Base-by-base conservation (phyloP, 305 asterid genomes). In the Fraxinus baroniana region DNA sequence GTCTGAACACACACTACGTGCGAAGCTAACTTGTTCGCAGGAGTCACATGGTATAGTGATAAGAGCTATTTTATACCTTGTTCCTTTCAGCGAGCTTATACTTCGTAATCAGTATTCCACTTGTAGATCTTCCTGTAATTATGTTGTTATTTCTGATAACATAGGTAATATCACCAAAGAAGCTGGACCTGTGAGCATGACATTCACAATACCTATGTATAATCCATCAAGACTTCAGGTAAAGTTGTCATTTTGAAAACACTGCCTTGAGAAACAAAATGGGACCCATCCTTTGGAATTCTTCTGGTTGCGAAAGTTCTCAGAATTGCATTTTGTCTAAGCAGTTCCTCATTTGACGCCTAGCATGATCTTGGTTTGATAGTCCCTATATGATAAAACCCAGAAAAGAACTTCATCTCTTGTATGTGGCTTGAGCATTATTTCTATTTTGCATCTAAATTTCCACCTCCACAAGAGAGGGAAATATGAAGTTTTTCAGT, bases 111-210 rank as follows among this genome's bases (percentile, higher is more conserved):
- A 64, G 72, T 24, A 64, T 9, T 24, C 33, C 17, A 64, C 17
- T 64, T 64, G 33, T 64, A 64, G 72, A 62, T 62, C 72, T 64
- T 64, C 79, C 81, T 71, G 37, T 80, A 37, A 64, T 64, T 64
- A 83, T 60, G 30, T 39, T 26, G 32, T 66, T 83, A 46, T 46
- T 74, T 32, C 44, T 81, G 81, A 62, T 86, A 76, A 84, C 80
- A 30, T 88, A 96, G 99, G 98, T 84, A 96, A 94, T 85, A 89
- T 96, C 84, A 94, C 98, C 6, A 96, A 94, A 89, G 99, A 96
- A 89, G 99, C 98, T 62, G 99, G 99, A 66, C 99, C 99, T 60
- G 98, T 96, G 85, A 94, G 97, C 88, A 92, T 96, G 98, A 94
- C 94, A 71, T 96, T 96, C 90, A 94, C 98, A 57, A 92, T 96